phyloP scores from a whole-genome alignment of 1,284 basidiomycete genomes.

The Pseudozyma hubeiensis region DNA sequence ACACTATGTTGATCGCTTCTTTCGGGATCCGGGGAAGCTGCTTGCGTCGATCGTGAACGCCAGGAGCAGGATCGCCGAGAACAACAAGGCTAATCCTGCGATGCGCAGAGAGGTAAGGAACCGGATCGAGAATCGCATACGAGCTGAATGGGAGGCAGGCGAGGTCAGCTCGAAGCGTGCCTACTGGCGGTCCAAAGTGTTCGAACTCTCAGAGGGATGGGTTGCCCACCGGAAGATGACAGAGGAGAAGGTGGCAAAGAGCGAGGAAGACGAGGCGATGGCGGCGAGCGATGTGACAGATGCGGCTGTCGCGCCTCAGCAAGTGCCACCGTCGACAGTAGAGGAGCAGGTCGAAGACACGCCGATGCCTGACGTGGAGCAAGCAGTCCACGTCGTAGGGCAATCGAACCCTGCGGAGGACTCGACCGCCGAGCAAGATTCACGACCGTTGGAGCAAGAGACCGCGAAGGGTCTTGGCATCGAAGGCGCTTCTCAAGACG shows the following conservation, averaged over 20 bases:
- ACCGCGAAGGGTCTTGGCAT: neutral
- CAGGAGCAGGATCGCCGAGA: neutral
- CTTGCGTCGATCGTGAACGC: conserved; percentile 22
- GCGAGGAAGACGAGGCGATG: conserved; percentile 10
- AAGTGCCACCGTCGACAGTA: conserved; percentile 3
- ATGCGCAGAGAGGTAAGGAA: neutral
- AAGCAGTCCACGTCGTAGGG: neutral
- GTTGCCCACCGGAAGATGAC: conserved; percentile 5
- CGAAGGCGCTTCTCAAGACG: neutral
- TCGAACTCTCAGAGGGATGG: conserved; percentile 34
- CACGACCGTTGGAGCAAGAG: neutral
- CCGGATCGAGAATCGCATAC: conserved; percentile 5
- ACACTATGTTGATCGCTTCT: conserved; percentile 65
- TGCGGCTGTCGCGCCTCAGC: neutral
- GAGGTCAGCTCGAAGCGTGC: conserved; percentile 37
- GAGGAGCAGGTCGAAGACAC: neutral
- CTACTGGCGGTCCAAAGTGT: conserved; percentile 24
- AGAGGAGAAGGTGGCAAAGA: conserved; percentile 11
- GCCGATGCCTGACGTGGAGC: conserved; percentile 7
- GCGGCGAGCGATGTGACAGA: neutral
- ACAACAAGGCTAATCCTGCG: conserved; percentile 1
- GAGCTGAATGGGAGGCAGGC: conserved; percentile 38
- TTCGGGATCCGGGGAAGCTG: conserved; percentile 50
- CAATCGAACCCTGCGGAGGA: neutral
- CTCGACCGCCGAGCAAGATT: neutral